Conservation (phyloP, 176 grass and related monocot genomes). For the Puya raimondii region DNA sequence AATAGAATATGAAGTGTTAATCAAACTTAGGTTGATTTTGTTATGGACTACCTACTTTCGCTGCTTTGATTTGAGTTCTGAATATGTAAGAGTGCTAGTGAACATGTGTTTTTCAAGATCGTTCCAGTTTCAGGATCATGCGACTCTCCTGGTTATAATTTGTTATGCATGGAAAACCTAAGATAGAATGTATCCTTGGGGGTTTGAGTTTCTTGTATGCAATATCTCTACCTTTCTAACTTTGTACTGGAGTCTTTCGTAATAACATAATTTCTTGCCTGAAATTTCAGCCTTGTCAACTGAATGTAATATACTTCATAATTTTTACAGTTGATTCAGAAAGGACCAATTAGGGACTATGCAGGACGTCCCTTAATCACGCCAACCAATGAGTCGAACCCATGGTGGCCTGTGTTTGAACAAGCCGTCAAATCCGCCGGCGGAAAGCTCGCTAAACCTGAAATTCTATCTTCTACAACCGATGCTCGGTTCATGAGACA, state of each 20-base stretch:
- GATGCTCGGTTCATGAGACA: constrained; percentile 76
- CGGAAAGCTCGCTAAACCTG: constrained; percentile 60
- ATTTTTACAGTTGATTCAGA: constrained; percentile 35
- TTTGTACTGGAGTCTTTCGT: background rate
- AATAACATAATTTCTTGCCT: background rate
- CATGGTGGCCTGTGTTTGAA: constrained; percentile 46
- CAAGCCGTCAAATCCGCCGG: constrained; percentile 51
- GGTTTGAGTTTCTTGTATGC: background rate
- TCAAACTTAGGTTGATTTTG: background rate
- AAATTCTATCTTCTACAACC: constrained; percentile 74
- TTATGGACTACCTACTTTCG: background rate
- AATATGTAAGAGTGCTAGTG: too few relatives aligned
- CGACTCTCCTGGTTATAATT: background rate
- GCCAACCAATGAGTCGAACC: constrained; percentile 19
- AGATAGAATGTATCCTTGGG: too few relatives aligned
- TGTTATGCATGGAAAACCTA: background rate
- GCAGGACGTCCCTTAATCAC: constrained; percentile 8
- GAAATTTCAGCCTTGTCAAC: background rate
- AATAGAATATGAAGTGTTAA: background rate
- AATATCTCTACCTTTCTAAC: background rate
- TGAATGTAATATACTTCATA: constrained; percentile 8
- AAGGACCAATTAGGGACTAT: constrained; percentile 17
- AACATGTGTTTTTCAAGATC: background rate
- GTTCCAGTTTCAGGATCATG: background rate
- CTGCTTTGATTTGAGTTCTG: too few relatives aligned